Base-by-base conservation (phyloP, 345 rosid species). In the Pugionium cornutum region DNA sequence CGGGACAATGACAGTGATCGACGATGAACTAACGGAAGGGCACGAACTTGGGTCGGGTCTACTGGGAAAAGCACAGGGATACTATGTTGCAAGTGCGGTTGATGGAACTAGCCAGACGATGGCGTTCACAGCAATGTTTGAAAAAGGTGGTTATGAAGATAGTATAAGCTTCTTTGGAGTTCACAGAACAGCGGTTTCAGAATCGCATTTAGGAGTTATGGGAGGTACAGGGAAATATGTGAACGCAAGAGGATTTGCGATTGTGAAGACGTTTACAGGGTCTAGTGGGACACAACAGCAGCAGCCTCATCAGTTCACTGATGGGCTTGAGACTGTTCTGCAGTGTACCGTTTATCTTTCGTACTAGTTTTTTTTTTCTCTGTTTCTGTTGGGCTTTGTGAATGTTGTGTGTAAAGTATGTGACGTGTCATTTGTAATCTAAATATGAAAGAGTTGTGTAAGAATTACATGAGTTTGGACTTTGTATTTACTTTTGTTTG, bases 201-300 rank as follows among this genome's bases (percentile, higher is more conserved):
- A 89, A 67, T 89, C 97, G 2, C 96, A 86, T 74, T 67, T 89
- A 45, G 84, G 91, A 2, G 67, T 92, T 56, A 89, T 86, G 97
- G 98, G 94, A 37, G 98, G 97, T 7, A 92, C 96, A 0, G 96
- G 98, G 7, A 88, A 83, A 69, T 83, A 81, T 74, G 89, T 83
- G 49, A 86, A 89, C 72, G 90, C 90, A 1, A 76, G 78, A 56
- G 98, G 94, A 0, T 86, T 61, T 33, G 92, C 98, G 2, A 75
- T 81, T 39, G 72, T 89, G 25, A 86, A 89, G 78, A 86, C 91
- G 4, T 76, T 84, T 62, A 80, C 90, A 0, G 82, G 71, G 1
- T 60, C 63, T 2, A 82, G 75, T 35, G 89, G 81, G 57, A 78
- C 76, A 34, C 74, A 75, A 35, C 73, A 67, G 53, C 57, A 55